Evolutionary conservation across 495 filamentous ascomycete genomes (phyloP), one percentile per base, ranked within the genome.

Genomic region (Penicillium nucicola): DNA sequence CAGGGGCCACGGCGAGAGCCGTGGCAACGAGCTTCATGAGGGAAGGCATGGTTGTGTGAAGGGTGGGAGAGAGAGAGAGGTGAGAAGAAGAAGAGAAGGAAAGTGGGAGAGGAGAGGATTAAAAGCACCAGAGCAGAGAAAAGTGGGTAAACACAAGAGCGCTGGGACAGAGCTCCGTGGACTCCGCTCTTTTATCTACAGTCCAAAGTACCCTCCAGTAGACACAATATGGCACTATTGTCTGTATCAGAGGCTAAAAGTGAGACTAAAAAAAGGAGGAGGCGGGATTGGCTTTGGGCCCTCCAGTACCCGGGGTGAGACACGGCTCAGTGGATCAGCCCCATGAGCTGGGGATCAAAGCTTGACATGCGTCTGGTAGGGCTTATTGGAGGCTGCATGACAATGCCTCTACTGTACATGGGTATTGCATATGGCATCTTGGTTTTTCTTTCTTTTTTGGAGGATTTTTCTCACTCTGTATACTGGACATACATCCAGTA

Each of bases 1-100:
- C 58, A 13, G 74, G 70, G 25, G 69, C 59, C 15, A 59, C 67
- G 50, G 68, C 62, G 20, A 76, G 58, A 39, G 70, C 69, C 45
- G 61, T 58, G 18, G 64, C 49, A 43, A 62, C 65, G 36, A 66
- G 65, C 52, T 68, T 69, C 56, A 67, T 45, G 43, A 66, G 49
- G 19, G 62, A 62, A 13, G 59, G 55, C 70, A 73, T 71, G n/a
- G n/a, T n/a, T n/a, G n/a, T n/a, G n/a, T n/a, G n/a, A n/a, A n/a
- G n/a, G n/a, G n/a, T 15, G 33, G 63, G 57, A 32, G 5, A 36
- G 19, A 44, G 28, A 45, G 4, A 31, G n/a, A 35, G 22, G 31
- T 36, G 15, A 13, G 41, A 40, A 19, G 37, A n/a, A n/a, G n/a
- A n/a, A 45, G 38, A 38, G 14, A 39, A 25, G 15, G 23, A 41